phyloP scores from a whole-genome alignment of 2,329 filamentous ascomycete species.

The Colletotrichum eleusines region DNA sequence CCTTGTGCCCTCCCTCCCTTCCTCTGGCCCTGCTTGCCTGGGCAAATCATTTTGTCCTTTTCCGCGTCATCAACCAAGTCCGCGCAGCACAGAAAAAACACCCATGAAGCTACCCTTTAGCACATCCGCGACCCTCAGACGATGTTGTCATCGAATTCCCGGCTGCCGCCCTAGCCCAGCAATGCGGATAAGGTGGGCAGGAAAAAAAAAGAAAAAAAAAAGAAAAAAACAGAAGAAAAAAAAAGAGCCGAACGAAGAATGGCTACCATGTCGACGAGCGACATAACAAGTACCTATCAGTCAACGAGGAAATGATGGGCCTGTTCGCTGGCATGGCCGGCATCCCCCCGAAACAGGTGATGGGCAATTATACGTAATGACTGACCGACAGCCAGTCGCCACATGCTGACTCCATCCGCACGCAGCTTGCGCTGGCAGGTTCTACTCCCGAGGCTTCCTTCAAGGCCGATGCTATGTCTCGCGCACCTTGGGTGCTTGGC shows the following conservation, averaged over 20 bases:
- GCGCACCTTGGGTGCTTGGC: neutral
- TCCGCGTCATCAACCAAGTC: constrained; percentile 33
- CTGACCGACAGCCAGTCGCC: constrained; percentile 36
- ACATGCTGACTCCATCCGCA: constrained; percentile 35
- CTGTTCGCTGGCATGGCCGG: constrained; percentile 12
- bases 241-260: too few species aligned
- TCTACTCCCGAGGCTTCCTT: neutral
- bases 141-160: constrained; percentile 15
- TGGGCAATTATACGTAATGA: constrained; percentile 38
- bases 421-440: constrained; percentile 10
- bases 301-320: constrained; percentile 35
- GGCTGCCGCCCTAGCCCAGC: neutral
- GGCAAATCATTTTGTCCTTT: neutral
- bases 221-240: too few species aligned
- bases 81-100: neutral
- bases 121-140: constrained; percentile 12
- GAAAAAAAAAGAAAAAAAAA: too few species aligned
- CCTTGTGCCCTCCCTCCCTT: constrained; percentile 4
- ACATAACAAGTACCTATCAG: neutral
- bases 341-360: constrained; percentile 16
- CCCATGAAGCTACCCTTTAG: constrained; percentile 13
- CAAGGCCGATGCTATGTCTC: neutral
- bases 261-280: constrained; percentile 19
- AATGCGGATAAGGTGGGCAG: neutral
- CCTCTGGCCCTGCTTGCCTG: neutral